Conservation (phyloP, 192 early-diverging fungal species). For the Coemansia sp. region DNA sequence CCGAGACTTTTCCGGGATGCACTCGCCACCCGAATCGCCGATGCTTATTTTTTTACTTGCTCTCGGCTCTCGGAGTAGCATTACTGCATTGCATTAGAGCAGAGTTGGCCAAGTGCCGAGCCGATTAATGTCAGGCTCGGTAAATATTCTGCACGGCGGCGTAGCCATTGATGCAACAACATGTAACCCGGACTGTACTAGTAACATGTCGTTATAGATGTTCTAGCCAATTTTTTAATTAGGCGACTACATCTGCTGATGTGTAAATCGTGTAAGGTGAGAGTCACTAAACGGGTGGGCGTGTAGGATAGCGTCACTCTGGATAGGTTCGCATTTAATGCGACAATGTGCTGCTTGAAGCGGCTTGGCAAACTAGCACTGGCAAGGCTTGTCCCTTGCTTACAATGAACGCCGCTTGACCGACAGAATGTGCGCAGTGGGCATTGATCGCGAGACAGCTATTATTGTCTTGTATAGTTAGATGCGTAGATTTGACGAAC, state of each 20-base stretch:
- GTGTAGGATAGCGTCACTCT: neutral
- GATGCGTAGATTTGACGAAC: too few relatives aligned
- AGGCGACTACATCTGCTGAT: neutral
- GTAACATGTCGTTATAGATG: neutral
- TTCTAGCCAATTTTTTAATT: neutral
- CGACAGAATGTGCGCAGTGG: neutral
- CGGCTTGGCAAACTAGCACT: neutral
- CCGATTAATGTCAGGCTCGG: neutral
- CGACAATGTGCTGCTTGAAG: neutral
- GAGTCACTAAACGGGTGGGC: neutral
- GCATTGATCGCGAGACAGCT: neutral
- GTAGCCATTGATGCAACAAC: neutral
- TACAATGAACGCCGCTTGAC: neutral
- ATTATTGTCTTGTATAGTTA: too few relatives aligned
- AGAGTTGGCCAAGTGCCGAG: neutral
- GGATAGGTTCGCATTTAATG: neutral
- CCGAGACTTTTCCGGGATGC: conserved; percentile 9
- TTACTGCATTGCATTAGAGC: neutral
- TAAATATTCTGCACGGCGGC: neutral
- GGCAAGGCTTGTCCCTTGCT: neutral
- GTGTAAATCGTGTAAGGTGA: neutral
- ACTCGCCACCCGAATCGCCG: conserved; percentile 6
- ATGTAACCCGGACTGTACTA: neutral
- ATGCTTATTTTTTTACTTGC: neutral
- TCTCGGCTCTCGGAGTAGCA: neutral